Evolutionary conservation across 106 monocot species (phyloP).

Genomic region (Dendrobium huoshanense): DNA sequence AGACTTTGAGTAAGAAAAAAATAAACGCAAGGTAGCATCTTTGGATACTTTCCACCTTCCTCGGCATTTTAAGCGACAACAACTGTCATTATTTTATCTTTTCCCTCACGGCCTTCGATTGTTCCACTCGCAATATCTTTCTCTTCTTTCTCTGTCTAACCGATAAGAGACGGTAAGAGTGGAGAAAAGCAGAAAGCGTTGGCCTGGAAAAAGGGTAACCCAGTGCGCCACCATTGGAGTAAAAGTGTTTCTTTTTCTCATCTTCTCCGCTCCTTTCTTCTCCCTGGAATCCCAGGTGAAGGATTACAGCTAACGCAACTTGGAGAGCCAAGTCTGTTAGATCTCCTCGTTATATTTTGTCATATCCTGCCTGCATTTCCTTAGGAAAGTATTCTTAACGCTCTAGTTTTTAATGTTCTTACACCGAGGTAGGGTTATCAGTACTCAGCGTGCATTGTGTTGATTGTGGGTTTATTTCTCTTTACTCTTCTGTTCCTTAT

Average conservation of each 20-base stretch:
- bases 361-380: neutral
- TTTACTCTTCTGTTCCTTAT: neutral
- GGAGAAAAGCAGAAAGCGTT: constrained; percentile 5
- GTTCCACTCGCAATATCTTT: too few species aligned
- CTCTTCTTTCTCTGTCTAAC: neutral
- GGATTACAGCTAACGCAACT: neutral
- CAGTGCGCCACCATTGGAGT: neutral
- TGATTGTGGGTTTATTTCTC: neutral
- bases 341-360: neutral
- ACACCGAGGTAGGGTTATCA: neutral
- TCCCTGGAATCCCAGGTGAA: neutral
- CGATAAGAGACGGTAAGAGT: neutral
- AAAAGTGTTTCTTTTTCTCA: neutral
- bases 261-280: neutral
- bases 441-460: neutral
- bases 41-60: constrained; percentile 6
- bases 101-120: neutral
- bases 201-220: neutral
- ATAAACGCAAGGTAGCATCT: neutral
- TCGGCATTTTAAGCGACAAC: neutral
- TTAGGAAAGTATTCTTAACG: neutral
- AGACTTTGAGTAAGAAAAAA: neutral
- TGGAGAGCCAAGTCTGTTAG: neutral
- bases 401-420: neutral
- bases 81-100: neutral